These are phyloP conservation scores for Eucalyptus polybractea DNA, from an alignment of 345 rosid genomes.

Conservation along the genomic window DNA sequence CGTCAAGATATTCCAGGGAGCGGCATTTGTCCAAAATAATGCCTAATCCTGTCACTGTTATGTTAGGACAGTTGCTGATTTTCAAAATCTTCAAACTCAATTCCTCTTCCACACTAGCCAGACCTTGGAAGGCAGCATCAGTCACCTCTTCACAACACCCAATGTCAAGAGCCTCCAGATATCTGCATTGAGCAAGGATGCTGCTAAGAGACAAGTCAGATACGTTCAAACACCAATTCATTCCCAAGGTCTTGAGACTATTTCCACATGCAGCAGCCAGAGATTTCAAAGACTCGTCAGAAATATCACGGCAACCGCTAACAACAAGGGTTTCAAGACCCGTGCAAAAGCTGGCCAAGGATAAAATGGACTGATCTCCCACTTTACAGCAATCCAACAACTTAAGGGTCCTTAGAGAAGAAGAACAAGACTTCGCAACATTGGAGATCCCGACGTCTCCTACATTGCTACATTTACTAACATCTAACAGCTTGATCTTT, in stretches of 20 bases:
- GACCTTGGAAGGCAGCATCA: slow-evolving; percentile 44
- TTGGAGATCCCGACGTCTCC: slow-evolving; percentile 61
- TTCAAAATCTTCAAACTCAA: slow-evolving; percentile 56
- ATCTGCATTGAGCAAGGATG: slow-evolving; percentile 53
- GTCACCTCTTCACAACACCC: slow-evolving; percentile 88
- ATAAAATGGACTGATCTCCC: slow-evolving; percentile 46
- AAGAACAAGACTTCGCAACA: slow-evolving; percentile 54
- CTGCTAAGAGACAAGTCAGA: slow-evolving; percentile 60
- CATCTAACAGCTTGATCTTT: slow-evolving; percentile 44
- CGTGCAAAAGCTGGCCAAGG: slow-evolving; percentile 54
- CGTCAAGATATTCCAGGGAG: slow-evolving; percentile 64
- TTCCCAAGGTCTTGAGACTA: slow-evolving; percentile 62
- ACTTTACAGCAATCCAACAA: slow-evolving; percentile 73
- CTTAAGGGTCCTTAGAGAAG: slow-evolving; percentile 62
- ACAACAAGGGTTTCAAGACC: slow-evolving; percentile 68
- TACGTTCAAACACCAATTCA: slow-evolving; percentile 90
- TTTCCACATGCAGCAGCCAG: slow-evolving; percentile 51
- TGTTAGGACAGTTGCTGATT: slow-evolving; percentile 63
- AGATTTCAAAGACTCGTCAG: slow-evolving; percentile 44
- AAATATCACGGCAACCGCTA: slow-evolving; percentile 73
- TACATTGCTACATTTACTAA: slow-evolving; percentile 71
- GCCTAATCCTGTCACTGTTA: slow-evolving; percentile 55
- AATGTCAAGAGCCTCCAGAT: slow-evolving; percentile 76
- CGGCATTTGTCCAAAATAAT: slow-evolving; percentile 57
- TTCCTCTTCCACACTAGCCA: slow-evolving; percentile 15